Evolutionary conservation across 2,329 filamentous ascomycete genomes (phyloP), one percentile per base, ranked within the genome.

Genomic region (Aureobasidium mangrovei): DNA sequence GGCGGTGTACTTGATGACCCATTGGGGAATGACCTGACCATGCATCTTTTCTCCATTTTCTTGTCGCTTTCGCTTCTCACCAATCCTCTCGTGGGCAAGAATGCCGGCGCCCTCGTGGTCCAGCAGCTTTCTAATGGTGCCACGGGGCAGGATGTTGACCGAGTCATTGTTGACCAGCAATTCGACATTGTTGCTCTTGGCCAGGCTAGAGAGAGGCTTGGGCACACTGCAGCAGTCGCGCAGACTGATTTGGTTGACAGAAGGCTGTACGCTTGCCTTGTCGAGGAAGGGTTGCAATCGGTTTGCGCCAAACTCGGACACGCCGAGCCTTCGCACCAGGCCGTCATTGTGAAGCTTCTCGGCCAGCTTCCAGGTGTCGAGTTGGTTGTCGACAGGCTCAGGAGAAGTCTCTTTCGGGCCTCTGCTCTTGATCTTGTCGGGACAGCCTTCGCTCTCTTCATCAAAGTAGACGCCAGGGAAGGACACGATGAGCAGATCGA

Each of bases 1-100:
- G 1, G 93, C 93, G 36, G 91, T 96, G 68, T 98, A 98, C 68
- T 97, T 95, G 61, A 91, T 85, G 29, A 97, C 93, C 91, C 93
- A 98, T 67, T 91, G 84, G 29, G 93, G 91, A 56, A 82, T 80
- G 46, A 97, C 78, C 60, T 95, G 83, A 4, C 89, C 91, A 61
- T 79, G 77, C 55, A 95, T 73, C 0, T 86, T 85, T 7, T 74
- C 69, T 45, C 68, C 65, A 7, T 61, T 72, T 63, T 65, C 70
- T 51, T 65, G 66, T 58, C 59, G 67, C 54, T 66, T 73, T 54
- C 62, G 69, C 60, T 75, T 74, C 4, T 73, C 70, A 0, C 64
- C 69, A 27, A 54, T n/a, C 57, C 63, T 64, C 10, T 67, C 67
- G 26, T 75, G 70, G 6, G 77, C 74, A 56, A 96, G 74, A 7